These are phyloP conservation scores for Epithemia pelagica DNA, from an alignment of 108 stramenopile species.

Conservation along the genomic window DNA sequence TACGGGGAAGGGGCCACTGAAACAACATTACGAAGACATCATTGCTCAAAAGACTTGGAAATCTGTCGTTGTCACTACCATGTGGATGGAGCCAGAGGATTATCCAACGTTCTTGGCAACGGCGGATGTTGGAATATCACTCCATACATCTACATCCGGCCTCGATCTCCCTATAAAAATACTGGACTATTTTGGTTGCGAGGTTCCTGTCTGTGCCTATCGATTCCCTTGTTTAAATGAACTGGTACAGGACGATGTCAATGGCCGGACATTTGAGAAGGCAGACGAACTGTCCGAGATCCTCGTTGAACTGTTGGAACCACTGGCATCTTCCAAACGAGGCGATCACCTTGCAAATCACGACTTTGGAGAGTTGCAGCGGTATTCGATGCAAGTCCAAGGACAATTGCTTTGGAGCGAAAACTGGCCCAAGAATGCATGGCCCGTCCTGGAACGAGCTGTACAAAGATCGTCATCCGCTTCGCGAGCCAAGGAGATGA, in stretches of 20 bases:
- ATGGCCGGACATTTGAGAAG: constrained; percentile 76
- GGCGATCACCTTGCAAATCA: constrained; percentile 18
- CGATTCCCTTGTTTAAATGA: constrained; percentile 85
- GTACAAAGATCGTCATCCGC: neutral
- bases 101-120: constrained; percentile 89
- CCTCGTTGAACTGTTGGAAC: constrained; percentile 43
- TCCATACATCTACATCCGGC: constrained; percentile 95
- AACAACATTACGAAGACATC: constrained; percentile 58
- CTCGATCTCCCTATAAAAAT: constrained; percentile 99
- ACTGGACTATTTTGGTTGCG: constrained; percentile 94
- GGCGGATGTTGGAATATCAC: constrained; percentile 86
- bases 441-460: constrained; percentile 21
- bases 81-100: constrained; percentile 92
- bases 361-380: constrained; percentile 40
- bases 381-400: constrained; percentile 43
- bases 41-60: constrained; percentile 42
- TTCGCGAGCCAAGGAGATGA: neutral
- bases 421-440: constrained; percentile 76
- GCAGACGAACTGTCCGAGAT: constrained; percentile 57
- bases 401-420: constrained; percentile 64
- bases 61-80: constrained; percentile 57
- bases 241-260: constrained; percentile 81
- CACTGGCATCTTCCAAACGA: neutral
- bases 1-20: constrained; percentile 97
- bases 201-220: constrained; percentile 90